phyloP scores from a whole-genome alignment of 805 yeast species.

The Candida maris region DNA sequence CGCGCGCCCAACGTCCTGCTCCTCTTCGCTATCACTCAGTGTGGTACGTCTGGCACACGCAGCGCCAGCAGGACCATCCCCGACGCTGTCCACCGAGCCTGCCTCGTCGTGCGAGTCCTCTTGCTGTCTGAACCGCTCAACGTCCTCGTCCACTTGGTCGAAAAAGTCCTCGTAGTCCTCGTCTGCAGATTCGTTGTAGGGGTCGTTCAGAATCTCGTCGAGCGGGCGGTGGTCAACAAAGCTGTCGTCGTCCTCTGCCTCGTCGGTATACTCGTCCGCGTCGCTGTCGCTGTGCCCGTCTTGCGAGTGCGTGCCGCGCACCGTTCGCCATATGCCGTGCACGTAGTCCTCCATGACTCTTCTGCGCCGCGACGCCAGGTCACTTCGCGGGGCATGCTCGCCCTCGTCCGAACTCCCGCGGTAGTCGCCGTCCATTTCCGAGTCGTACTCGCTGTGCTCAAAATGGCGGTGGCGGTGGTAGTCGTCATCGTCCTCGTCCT shows the following conservation, averaged over 20 bases:
- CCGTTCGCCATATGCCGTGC: slow-evolving; percentile 1
- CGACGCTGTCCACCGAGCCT: too few relatives aligned
- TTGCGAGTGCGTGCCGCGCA: slow-evolving; percentile 1
- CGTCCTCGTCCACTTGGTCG: background rate
- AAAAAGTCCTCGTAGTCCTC: slow-evolving; percentile 1
- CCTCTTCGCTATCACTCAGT: too few relatives aligned
- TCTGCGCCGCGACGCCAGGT: background rate
- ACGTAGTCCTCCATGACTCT: slow-evolving; percentile 1
- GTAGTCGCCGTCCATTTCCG: background rate
- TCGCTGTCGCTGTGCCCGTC: background rate
- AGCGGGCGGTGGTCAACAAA: slow-evolving; percentile 4
- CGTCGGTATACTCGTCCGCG: slow-evolving; percentile 3
- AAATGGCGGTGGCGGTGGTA: too few relatives aligned
- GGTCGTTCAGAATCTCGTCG: slow-evolving; percentile 3
- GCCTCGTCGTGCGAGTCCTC: too few relatives aligned
- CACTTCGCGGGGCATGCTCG: background rate
- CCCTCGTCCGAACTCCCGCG: background rate
- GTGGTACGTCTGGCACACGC: too few relatives aligned
- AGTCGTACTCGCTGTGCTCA: slow-evolving; percentile 9
- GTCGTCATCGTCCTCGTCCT: slow-evolving; percentile 11
- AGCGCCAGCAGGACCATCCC: too few relatives aligned
- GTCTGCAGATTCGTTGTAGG: slow-evolving; percentile 1
- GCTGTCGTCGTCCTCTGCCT: slow-evolving; percentile 10
- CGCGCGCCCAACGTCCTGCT: too few relatives aligned
- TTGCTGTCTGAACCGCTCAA: background rate